Base-by-base conservation (phyloP, 805 yeast genomes). In the Cyberlindnera petersonii region DNA sequence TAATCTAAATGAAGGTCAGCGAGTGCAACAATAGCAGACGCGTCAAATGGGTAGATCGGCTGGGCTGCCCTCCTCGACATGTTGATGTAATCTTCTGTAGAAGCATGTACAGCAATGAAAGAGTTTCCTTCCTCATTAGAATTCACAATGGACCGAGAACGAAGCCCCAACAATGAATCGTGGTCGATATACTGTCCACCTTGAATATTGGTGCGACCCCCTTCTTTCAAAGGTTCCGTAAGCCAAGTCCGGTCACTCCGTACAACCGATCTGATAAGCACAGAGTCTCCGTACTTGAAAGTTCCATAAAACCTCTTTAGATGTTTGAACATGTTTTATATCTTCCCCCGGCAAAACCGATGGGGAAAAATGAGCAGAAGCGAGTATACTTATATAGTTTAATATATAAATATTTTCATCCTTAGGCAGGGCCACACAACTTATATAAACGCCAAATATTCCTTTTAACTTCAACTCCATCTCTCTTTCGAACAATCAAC, bases 11-110 rank as follows among this genome's bases (percentile, higher is more conserved):
- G 72, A 3, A 73, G 42, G 49, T 74, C 79, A 5, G 75, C 69
- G 24, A 74, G 42, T 6, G 61, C 51, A 1, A 68, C 76, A 23
- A 74, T 70, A 4, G 71, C 61, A 1, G 67, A 59, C 2, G 78
- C 77, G 52, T 73, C 78, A 28, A 62, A 53, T 5, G 76, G 62
- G 43, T 74, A 74, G 9, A 74, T 72, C 2, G 78, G 78, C 44
- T 70, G 75, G 0, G 77, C 79, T 27, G 61, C 67, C 34, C 79
- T 58, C 22, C 52, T 52, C 6, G 64, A 52, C 22, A 68, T 38
- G 22, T 56, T 62, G 23, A 74, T 56, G 45, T 67, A 74, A 38
- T 73, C 76, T 35, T 72, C 77, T n/a, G 71, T 52, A 0, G 72
- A 61, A 3, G 75, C 73, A 8, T 55, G 52, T 1, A 64, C 56